Percentiles rank a stretch among this genome's conserved stretches.
These are phyloP conservation scores for Immersiella caudata DNA, from an alignment of 495 filamentous ascomycete genomes.

Conservation along the genomic window DNA sequence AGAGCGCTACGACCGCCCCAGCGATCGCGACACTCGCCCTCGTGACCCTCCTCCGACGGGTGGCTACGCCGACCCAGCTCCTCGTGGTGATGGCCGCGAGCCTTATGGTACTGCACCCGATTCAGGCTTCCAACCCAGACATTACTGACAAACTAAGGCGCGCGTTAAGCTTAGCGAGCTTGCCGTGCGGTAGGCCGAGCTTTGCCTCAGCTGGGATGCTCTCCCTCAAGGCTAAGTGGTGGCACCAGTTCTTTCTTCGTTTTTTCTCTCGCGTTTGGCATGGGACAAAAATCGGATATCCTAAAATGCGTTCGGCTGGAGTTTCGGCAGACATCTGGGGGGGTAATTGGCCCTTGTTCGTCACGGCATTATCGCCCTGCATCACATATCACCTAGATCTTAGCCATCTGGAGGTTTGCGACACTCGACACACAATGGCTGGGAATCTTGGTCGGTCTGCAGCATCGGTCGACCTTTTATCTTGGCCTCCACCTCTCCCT, in stretches of 20 bases:
- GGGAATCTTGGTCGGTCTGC: slow-evolving; percentile 37
- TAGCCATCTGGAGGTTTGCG: slow-evolving; percentile 37
- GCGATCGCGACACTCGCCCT: slow-evolving; percentile 49
- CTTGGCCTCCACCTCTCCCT: slow-evolving; percentile 27
- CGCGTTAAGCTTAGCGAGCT: slow-evolving; percentile 29
- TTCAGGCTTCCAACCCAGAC: background rate
- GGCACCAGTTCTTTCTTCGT: slow-evolving; percentile 32
- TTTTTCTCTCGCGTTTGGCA: slow-evolving; percentile 35
- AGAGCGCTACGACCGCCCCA: slow-evolving; percentile 57
- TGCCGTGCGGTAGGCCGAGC: background rate
- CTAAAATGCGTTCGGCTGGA: slow-evolving; percentile 45
- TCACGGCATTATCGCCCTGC: slow-evolving; percentile 34
- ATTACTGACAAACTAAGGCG: slow-evolving; percentile 28
- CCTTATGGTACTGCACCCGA: slow-evolving; percentile 34
- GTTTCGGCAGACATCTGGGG: slow-evolving; percentile 41
- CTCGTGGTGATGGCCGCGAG: slow-evolving; percentile 64
- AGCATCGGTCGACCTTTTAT: slow-evolving; percentile 38
- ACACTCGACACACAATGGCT: slow-evolving; percentile 36
- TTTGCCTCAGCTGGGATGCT: slow-evolving; percentile 3
- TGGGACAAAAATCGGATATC: slow-evolving; percentile 44
- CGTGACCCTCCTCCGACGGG: slow-evolving; percentile 53
- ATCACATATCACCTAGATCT: slow-evolving; percentile 33
- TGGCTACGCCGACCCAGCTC: slow-evolving; percentile 60
- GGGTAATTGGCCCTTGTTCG: slow-evolving; percentile 37
- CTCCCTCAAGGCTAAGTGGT: slow-evolving; percentile 26